A percentile compares a stretch with the other conserved stretches of the same genome.
Conservation (phyloP, 2,329 filamentous ascomycete species). For the Chrysosporium queenslandicum region DNA sequence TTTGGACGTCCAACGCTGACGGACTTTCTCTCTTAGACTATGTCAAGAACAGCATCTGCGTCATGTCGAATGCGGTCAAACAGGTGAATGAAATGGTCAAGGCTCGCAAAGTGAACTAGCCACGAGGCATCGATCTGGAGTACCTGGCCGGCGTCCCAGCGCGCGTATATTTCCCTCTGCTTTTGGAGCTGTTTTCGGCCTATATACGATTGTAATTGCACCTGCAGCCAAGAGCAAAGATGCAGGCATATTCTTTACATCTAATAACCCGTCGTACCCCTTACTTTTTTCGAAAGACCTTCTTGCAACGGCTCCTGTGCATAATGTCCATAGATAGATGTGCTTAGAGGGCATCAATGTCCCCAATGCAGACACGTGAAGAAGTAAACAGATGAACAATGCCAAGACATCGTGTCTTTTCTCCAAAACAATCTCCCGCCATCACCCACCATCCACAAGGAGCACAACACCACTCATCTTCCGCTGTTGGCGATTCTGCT, state of each 20-base stretch:
- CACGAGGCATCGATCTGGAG: not conserved
- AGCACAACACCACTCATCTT: too few species aligned
- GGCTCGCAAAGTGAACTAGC: conserved; percentile 20
- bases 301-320: not conserved
- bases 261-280: too few species aligned
- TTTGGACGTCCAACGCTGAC: not conserved
- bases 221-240: not conserved
- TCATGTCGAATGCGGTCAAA: conserved; percentile 26
- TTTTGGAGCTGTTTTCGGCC: not conserved
- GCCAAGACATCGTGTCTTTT: not conserved
- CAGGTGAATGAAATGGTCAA: conserved; percentile 18
- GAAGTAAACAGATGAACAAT: not conserved
- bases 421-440: not conserved
- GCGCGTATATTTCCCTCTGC: not conserved
- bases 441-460: too few species aligned
- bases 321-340: not conserved
- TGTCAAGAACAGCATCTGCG: conserved; percentile 25
- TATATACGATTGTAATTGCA: too few species aligned
- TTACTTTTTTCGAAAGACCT: too few species aligned
- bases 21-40: conserved; percentile 24
- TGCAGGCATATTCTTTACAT: too few species aligned
- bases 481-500: too few species aligned
- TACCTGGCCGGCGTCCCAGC: not conserved
- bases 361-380: not conserved
- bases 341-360: not conserved